Conservation (phyloP, 1,139 yeast genomes). For the Saccharomyces pastorianus region DNA sequence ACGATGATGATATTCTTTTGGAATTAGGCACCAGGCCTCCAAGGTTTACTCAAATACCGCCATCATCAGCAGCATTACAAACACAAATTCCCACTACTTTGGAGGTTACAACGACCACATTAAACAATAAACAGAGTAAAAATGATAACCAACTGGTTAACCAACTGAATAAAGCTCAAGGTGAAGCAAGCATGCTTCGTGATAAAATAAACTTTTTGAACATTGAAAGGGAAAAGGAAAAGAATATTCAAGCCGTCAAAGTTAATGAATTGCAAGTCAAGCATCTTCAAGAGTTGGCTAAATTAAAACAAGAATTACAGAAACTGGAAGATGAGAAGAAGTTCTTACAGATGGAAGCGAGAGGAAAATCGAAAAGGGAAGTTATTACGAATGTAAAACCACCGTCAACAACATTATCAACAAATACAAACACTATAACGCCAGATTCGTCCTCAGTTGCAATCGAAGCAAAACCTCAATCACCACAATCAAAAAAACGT, state of each 20-base stretch:
- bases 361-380: conserved; percentile 19
- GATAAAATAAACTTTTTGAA: conserved; percentile 51
- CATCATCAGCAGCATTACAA: background rate
- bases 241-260: conserved; percentile 36
- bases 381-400: conserved; percentile 1
- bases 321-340: conserved; percentile 63
- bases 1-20: conserved; percentile 25
- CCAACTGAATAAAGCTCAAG: conserved; percentile 47
- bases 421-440: background rate
- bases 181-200: conserved; percentile 70
- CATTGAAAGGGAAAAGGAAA: conserved; percentile 27
- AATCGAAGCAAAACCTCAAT: background rate
- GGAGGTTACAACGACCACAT: background rate
- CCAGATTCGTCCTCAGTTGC: background rate
- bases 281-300: conserved; percentile 40
- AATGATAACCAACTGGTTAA: background rate
- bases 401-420: conserved; percentile 6
- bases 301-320: conserved; percentile 41
- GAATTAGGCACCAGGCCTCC: conserved; percentile 25
- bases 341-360: conserved; percentile 44
- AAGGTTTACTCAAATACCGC: conserved; percentile 6
- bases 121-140: background rate
- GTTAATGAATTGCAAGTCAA: conserved; percentile 37
- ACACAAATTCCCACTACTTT: background rate
- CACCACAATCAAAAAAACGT: conserved; percentile 17